Base-by-base conservation (phyloP, 148 eudicot species). In the Rhododendron molle region DNA sequence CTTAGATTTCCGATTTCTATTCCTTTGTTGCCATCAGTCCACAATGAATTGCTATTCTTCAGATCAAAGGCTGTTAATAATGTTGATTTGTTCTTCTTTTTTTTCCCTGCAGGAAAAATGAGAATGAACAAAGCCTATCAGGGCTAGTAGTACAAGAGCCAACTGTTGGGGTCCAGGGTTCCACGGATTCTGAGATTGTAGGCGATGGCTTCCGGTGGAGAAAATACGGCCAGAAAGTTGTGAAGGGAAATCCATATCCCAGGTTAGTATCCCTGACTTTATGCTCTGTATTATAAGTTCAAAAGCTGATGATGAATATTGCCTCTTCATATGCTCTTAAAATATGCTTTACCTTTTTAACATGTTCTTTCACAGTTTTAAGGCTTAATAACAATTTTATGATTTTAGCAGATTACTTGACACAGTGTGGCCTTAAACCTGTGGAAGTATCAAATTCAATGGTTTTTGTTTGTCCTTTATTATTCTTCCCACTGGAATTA, bases 191-290 rank as follows among this genome's bases (percentile, higher is more conserved):
- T 30, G 98, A 92, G 60, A 88, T 87, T 6, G 78, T 87, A 49
- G 93, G 94, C 1, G 99, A 97, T 67, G 99, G 98, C 50, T 97
- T 89, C 90, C 98, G 95, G 58, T 97, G 99, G 99, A 92, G 99
- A 88, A 97, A 97, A 89, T 95, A 97, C 28, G 98, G 99, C 49
- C 99, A 97, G 90, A 97, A 97, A 89, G 96, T 95, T 82, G 99
- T 97, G 30, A 97, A 90, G 88, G 99, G 98, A 90, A 95, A 92
- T 87, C 91, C 96, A 18, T 91, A 93, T 88, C 99, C 99, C 89
- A 97, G 99, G 99, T 97, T 84, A 60, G 86, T 80, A 15, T 71
- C 23, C 40, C 49, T 8, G 14, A 26, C 28, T 1, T 32, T 30
- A 30, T 14, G 49, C 2, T 44, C 16, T 26, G 28, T 52, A 38